A percentile compares a stretch with the other conserved stretches of the same genome.
These are phyloP conservation scores for Amphibolis antarctica DNA, from an alignment of 106 monocot genomes.

Conservation along the genomic window DNA sequence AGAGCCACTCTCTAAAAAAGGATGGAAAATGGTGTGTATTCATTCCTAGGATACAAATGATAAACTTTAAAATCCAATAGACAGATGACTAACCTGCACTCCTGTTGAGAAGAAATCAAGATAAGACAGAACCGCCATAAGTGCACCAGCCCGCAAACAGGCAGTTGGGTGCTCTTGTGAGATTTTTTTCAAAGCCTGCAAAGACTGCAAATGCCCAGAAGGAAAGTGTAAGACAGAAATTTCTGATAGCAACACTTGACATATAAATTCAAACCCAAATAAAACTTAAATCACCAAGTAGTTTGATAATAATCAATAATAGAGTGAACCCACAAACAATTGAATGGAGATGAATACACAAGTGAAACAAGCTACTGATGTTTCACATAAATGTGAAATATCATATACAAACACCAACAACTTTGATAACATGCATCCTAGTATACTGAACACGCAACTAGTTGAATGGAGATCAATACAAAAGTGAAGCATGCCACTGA, in stretches of 20 bases:
- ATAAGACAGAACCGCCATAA: constrained; percentile 97
- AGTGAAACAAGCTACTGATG: too few species aligned
- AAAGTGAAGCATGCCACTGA: too few species aligned
- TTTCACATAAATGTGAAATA: too few species aligned
- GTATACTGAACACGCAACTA: too few species aligned
- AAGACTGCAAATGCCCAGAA: constrained; percentile 34
- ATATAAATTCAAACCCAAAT: too few species aligned
- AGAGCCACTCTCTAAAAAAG: constrained; percentile 78
- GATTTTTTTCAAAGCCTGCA: constrained; percentile 99
- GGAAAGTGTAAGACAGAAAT: not conserved
- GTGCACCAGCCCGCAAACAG: constrained; percentile 93
- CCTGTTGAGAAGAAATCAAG: constrained; percentile 97
- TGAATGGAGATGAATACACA: too few species aligned
- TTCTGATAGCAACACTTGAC: not conserved
- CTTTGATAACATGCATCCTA: too few species aligned
- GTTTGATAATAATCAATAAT: too few species aligned
- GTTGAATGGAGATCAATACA: too few species aligned
- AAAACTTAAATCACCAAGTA: too few species aligned
- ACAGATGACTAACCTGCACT: constrained; percentile 54
- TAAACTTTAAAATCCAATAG: not conserved
- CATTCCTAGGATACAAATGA: not conserved
- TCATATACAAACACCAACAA: too few species aligned
- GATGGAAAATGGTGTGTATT: not conserved
- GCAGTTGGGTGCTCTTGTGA: constrained; percentile 94
- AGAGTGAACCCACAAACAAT: too few species aligned